Conservation (phyloP, 345 rosid species). For the Rhizophora mangle region DNA sequence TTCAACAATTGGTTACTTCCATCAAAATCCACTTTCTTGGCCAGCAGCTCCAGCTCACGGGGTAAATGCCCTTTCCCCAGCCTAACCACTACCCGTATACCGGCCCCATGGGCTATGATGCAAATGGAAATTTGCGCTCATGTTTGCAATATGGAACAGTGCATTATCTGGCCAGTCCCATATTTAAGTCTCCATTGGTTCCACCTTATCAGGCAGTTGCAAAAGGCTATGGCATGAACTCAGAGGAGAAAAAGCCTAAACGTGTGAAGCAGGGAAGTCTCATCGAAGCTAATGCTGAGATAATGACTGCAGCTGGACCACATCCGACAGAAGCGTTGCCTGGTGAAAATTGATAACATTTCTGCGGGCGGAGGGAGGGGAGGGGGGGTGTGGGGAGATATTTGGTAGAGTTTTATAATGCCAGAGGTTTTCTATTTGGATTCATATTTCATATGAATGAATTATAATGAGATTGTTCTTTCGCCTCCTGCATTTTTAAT, state of each 20-base stretch:
- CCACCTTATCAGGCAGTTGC: slow-evolving; percentile 55
- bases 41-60: slow-evolving; percentile 60
- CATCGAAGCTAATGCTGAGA: slow-evolving; percentile 37
- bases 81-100: slow-evolving; percentile 61
- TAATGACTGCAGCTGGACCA: slow-evolving; percentile 24
- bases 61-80: slow-evolving; percentile 48
- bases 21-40: slow-evolving; percentile 79
- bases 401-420: slow-evolving; percentile 33
- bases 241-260: slow-evolving; percentile 37
- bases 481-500: neutral
- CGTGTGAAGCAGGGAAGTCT: slow-evolving; percentile 18
- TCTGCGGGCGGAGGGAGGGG: too few species aligned
- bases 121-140: slow-evolving; percentile 55
- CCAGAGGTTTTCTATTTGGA: slow-evolving; percentile 30
- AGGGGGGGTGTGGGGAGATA: slow-evolving; percentile 9
- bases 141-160: slow-evolving; percentile 65
- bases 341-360: slow-evolving; percentile 27
- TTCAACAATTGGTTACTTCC: slow-evolving; percentile 71
- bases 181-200: slow-evolving; percentile 40
- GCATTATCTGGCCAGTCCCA: slow-evolving; percentile 47
- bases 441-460: slow-evolving; percentile 16
- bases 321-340: slow-evolving; percentile 27
- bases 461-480: slow-evolving; percentile 14
- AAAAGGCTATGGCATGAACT: slow-evolving; percentile 40
- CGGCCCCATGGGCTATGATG: slow-evolving; percentile 52